A percentile compares a stretch with the other conserved stretches of the same genome.
These are phyloP conservation scores for Cornus kousa DNA, from an alignment of 148 eudicot species.

Conservation along the genomic window DNA sequence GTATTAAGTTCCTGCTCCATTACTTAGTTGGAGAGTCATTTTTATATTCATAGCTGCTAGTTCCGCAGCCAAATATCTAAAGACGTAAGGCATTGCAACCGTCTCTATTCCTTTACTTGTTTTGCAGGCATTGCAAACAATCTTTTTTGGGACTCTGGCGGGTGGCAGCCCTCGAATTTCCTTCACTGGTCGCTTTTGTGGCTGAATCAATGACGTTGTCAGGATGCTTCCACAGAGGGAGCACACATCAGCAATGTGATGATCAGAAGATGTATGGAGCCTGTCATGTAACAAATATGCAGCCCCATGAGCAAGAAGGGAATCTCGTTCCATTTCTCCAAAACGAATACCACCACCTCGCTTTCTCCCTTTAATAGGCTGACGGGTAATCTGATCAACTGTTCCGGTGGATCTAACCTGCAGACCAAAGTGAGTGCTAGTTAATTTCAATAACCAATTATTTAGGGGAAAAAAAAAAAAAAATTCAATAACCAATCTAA, in stretches of 20 bases:
- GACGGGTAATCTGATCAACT: conserved; percentile 76
- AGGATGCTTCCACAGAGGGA: conserved; percentile 90
- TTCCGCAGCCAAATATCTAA: conserved; percentile 83
- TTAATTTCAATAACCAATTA: neutral
- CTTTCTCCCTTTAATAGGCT: conserved; percentile 95
- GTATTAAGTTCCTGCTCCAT: conserved; percentile 36
- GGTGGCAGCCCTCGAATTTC: conserved; percentile 69
- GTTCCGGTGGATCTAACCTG: conserved; percentile 94
- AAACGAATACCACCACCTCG: conserved; percentile 93
- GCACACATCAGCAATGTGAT: conserved; percentile 89
- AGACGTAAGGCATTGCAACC: conserved; percentile 94
- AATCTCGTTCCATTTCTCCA: conserved; percentile 97
- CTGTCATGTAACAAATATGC: conserved; percentile 85
- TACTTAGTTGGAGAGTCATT: conserved; percentile 67
- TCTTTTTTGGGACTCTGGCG: conserved; percentile 57
- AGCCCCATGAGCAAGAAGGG: conserved; percentile 94
- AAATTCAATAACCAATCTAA: neutral
- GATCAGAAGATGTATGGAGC: conserved; percentile 81
- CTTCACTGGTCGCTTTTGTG: conserved; percentile 36
- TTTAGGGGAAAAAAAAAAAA: too few relatives aligned
- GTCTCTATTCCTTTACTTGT: conserved; percentile 90
- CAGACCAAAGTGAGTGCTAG: conserved; percentile 3
- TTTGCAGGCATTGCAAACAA: conserved; percentile 62
- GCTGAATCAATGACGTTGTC: conserved; percentile 50
- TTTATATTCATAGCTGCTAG: conserved; percentile 92